Evolutionary conservation across 2,329 filamentous ascomycete species (phyloP).

Genomic region (Aureobasidium vineae): DNA sequence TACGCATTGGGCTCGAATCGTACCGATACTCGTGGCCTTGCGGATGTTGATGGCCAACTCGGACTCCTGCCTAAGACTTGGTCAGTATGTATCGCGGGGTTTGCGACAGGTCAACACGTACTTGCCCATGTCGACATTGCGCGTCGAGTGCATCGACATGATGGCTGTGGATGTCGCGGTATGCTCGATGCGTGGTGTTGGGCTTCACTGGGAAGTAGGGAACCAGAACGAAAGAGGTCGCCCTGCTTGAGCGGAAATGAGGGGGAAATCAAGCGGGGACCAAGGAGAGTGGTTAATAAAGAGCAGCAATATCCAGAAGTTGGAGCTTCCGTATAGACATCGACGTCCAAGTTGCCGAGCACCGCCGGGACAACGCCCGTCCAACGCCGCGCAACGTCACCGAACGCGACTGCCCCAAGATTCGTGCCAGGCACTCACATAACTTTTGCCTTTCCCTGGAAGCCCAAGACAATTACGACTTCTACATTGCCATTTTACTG

Average conservation of each 20-base stretch:
- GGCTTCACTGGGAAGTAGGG: background rate
- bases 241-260: constrained; percentile 15
- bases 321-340: constrained; percentile 4
- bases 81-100: constrained; percentile 39
- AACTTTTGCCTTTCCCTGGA: background rate
- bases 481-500: background rate
- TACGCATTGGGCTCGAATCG: constrained; percentile 33
- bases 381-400: constrained; percentile 17
- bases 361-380: constrained; percentile 19
- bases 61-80: constrained; percentile 55
- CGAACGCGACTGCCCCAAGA: constrained; percentile 11
- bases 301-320: constrained; percentile 12
- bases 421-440: background rate
- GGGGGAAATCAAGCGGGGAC: constrained; percentile 16
- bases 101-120: constrained; percentile 38
- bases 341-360: background rate
- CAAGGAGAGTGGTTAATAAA: constrained; percentile 16
- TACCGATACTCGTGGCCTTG: constrained; percentile 64
- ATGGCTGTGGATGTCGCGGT: constrained; percentile 27
- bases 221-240: background rate
- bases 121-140: constrained; percentile 63
- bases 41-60: constrained; percentile 66
- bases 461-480: background rate
- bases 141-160: constrained; percentile 43
- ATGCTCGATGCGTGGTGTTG: background rate